A percentile compares a stretch with the other conserved stretches of the same genome.
Evolutionary conservation across 768 basidiomycete genomes (phyloP).

Genomic region (Russula dissimulans): DNA sequence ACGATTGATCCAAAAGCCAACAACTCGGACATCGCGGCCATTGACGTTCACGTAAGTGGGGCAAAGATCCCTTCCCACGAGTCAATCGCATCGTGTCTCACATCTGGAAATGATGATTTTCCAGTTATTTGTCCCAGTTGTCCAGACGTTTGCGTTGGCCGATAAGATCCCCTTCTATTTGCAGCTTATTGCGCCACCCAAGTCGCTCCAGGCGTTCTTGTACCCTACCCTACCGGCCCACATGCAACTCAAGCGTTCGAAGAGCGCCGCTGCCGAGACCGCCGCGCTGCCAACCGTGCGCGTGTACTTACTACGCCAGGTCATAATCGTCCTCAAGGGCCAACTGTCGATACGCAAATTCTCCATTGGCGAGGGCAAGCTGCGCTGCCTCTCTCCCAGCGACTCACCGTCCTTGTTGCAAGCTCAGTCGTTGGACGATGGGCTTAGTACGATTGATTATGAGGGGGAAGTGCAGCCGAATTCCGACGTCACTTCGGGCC

Average conservation of each 20-base stretch:
- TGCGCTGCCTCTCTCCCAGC: constrained; percentile 38
- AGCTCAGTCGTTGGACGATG: constrained; percentile 20
- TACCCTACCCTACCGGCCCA: constrained; percentile 16
- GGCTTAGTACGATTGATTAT: constrained; percentile 45
- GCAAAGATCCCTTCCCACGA: background rate
- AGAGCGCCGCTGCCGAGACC: constrained; percentile 12
- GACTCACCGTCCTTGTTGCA: constrained; percentile 21
- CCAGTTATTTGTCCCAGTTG: constrained; percentile 53
- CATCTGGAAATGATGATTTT: background rate
- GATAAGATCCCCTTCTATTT: constrained; percentile 59
- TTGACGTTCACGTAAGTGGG: constrained; percentile 43
- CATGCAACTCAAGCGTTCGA: constrained; percentile 11
- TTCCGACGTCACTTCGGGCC: constrained; percentile 33
- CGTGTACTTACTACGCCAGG: constrained; percentile 47
- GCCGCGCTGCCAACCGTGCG: constrained; percentile 28
- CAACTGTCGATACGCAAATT: constrained; percentile 32
- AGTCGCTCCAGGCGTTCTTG: constrained; percentile 41
- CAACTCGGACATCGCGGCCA: constrained; percentile 29
- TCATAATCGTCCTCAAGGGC: constrained; percentile 29
- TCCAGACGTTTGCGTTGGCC: constrained; percentile 41
- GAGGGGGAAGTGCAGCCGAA: constrained; percentile 41
- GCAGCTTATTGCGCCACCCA: constrained; percentile 42
- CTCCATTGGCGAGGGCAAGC: constrained; percentile 40
- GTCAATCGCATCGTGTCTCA: background rate
- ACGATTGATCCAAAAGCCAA: constrained; percentile 32